Evolutionary conservation across 1,284 basidiomycete genomes (phyloP).

Genomic region (Cryptococcus maquisensis): DNA sequence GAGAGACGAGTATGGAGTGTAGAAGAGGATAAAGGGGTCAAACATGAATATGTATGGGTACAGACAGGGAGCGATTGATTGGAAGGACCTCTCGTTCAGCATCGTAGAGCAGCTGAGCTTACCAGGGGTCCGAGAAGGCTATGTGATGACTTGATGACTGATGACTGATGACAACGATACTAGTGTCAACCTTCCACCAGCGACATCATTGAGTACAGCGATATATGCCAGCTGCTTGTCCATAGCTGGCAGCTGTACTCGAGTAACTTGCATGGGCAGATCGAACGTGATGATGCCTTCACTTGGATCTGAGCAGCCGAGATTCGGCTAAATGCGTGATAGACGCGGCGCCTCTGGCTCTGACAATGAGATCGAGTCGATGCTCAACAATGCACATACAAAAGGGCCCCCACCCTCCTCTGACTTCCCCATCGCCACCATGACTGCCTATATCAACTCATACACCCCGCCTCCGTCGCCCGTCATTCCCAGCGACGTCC

Average conservation of each 20-base stretch:
- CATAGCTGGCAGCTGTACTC: too few relatives aligned
- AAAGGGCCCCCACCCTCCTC: neutral
- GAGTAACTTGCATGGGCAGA: too few relatives aligned
- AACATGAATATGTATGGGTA: neutral
- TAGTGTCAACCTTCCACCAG: too few relatives aligned
- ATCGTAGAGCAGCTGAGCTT: neutral
- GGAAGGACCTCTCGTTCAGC: neutral
- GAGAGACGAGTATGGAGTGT: slow-evolving; percentile 67
- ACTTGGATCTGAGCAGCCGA: too few relatives aligned
- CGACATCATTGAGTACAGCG: too few relatives aligned
- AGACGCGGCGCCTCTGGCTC: too few relatives aligned
- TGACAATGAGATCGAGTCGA: too few relatives aligned
- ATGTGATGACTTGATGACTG: neutral
- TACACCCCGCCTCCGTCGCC: slow-evolving; percentile 17
- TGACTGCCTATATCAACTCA: slow-evolving; percentile 16
- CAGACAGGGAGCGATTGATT: neutral
- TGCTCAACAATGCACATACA: neutral
- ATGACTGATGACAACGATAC: neutral
- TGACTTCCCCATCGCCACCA: neutral
- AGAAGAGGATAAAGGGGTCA: neutral
- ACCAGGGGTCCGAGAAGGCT: neutral
- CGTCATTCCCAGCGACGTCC: slow-evolving; percentile 17
- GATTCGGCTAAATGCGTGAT: too few relatives aligned
- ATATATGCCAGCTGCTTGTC: too few relatives aligned
- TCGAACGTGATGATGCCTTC: too few relatives aligned